A percentile compares a stretch with the other conserved stretches of the same genome.
Evolutionary conservation across 345 rosid species (phyloP).

Genomic region (Pugionium dolabratum): DNA sequence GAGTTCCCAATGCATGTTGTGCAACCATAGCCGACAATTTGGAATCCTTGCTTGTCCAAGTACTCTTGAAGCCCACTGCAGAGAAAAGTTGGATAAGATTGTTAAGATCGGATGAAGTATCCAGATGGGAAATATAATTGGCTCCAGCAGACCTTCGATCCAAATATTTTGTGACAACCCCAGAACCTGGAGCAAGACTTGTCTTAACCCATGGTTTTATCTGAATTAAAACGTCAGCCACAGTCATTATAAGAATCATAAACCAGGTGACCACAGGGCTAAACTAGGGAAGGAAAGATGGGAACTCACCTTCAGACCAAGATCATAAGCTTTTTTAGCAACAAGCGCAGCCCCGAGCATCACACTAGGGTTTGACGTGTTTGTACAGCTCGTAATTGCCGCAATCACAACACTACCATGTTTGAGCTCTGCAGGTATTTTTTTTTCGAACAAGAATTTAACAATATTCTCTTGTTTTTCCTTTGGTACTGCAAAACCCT

Average conservation of each 20-base stretch:
- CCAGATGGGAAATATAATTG: background rate
- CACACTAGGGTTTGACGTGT: conserved; percentile 80
- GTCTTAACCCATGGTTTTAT: conserved; percentile 91
- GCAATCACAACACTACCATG: conserved; percentile 82
- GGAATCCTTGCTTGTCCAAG: conserved; percentile 65
- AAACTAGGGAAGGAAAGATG: background rate
- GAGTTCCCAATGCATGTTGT: conserved; percentile 84
- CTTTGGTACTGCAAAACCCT: conserved; percentile 81
- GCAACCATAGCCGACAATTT: conserved; percentile 81
- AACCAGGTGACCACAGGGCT: background rate
- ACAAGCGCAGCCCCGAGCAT: conserved; percentile 84
- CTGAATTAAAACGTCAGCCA: conserved; percentile 40
- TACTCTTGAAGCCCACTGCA: conserved; percentile 70
- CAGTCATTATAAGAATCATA: conserved; percentile 18
- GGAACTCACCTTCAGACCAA: conserved; percentile 63
- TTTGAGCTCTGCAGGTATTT: conserved; percentile 61
- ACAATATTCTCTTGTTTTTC: conserved; percentile 57
- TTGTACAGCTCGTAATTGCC: conserved; percentile 82
- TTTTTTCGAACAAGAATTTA: conserved; percentile 58
- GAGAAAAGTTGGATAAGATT: conserved; percentile 24
- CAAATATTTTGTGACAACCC: conserved; percentile 72
- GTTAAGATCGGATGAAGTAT: conserved; percentile 11
- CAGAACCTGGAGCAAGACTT: conserved; percentile 83
- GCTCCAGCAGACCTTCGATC: conserved; percentile 53
- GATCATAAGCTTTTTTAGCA: conserved; percentile 75